A percentile compares a stretch with the other conserved stretches of the same genome.
Evolutionary conservation across 768 basidiomycete genomes (phyloP).

Genomic region (Glaciozyma martinii): DNA sequence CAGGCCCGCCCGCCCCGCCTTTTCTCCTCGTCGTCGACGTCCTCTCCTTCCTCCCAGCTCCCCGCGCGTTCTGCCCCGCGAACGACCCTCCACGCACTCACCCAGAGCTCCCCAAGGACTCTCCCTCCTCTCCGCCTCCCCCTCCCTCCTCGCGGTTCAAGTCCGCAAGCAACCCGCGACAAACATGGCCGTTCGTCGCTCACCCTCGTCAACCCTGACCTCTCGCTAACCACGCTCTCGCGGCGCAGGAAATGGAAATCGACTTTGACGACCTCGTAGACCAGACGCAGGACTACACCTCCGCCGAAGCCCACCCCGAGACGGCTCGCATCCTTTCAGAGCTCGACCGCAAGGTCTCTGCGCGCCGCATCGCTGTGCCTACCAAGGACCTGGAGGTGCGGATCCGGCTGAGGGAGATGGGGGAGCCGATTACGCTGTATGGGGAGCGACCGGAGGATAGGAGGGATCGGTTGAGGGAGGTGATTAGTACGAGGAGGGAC

Average conservation of each 20-base stretch:
- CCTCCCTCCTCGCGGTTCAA: too few species aligned
- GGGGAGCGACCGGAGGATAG: constrained; percentile 70
- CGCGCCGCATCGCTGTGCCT: constrained; percentile 84
- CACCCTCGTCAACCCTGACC: too few species aligned
- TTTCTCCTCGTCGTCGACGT: too few species aligned
- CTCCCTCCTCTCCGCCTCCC: too few species aligned
- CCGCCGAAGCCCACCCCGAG: constrained; percentile 29
- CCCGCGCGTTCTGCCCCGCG: too few species aligned
- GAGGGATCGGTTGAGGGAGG: constrained; percentile 62
- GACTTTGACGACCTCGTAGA: constrained; percentile 33
- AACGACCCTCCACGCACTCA: too few species aligned
- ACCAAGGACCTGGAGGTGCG: constrained; percentile 93
- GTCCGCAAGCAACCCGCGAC: too few species aligned
- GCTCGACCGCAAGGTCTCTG: constrained; percentile 95
- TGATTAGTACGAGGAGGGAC: constrained; percentile 37
- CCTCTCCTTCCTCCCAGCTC: too few species aligned
- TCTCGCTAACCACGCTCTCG: too few species aligned
- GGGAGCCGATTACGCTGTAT: constrained; percentile 93
- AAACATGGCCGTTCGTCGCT: too few species aligned
- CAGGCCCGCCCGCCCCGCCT: too few species aligned
- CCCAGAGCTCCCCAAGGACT: too few species aligned
- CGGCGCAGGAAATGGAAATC: constrained; percentile 6
- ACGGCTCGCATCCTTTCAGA: constrained; percentile 68
- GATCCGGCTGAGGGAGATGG: constrained; percentile 78
- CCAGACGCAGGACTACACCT: constrained; percentile 11